Evolutionary conservation across 2,329 filamentous ascomycete genomes (phyloP), one percentile per base, ranked within the genome.

Genomic region (Pseudopyrenochaeta lycopersici): DNA sequence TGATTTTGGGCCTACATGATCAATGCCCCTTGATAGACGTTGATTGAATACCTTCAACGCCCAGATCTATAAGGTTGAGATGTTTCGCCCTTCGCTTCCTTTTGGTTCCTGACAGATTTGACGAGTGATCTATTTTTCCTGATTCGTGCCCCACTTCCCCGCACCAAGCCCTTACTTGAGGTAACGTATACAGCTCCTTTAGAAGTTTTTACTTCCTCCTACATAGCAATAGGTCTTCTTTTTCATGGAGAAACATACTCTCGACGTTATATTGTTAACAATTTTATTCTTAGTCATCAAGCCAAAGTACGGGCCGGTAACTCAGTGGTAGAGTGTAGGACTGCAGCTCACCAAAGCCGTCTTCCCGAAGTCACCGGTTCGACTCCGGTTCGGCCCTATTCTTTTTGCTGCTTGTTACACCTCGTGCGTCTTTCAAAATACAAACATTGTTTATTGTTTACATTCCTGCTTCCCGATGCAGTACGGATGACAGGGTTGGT

Each of bases 331-430:
- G 46, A 49, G 57, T 60, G 57, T 60, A 60, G 57, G 57, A 57
- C 46, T 60, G 57, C 57, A 57, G 57, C 52, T 21, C 21, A 9
- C 20, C 40, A 45, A 46, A 52, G 56, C 50, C 46, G 53, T 59
- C 38, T 38, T 60, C 57, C 57, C 54, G 53, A 60, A 54, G 57
- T 57, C 53, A 60, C 51, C 50, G 51, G 57, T 60, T 60, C 57
- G 51, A 57, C 57, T 60, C 57, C 51, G 47, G 48, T 60, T 60
- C 50, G 47, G 56, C 56, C 50, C 53, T 56, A 4, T 30, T 42
- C 31, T 51, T 9, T 18, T 53, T 49, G 46, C 9, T 38, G 21
- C 36, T 36, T 42, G 14, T 35, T 42, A 12, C 15, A 15, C 17
- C 30, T 35, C 15, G 11, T 33, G 31, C 31, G 12, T 6, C 12